phyloP scores from a whole-genome alignment of 352 stramenopile species.

The Globisporangium paddicum region DNA sequence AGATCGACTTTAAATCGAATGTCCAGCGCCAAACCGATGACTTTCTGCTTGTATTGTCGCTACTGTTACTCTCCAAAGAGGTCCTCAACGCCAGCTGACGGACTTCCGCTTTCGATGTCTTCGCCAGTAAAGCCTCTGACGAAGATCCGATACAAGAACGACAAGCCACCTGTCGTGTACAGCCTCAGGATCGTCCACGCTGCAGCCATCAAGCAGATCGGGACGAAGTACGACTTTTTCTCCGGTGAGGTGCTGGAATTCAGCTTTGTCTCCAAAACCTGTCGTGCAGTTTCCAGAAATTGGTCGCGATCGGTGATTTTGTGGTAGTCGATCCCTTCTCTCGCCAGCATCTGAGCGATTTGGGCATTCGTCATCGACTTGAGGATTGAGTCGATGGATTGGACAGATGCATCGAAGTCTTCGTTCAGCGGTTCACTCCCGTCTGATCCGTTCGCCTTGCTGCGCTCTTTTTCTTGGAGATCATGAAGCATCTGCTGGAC shows the following conservation, averaged over 20 bases:
- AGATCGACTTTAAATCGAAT: slow-evolving; percentile 2
- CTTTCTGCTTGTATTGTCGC: neutral
- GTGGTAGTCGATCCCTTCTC: slow-evolving; percentile 73
- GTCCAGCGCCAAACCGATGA: neutral
- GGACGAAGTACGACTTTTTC: slow-evolving; percentile 46
- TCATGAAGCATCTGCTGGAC: slow-evolving; percentile 81
- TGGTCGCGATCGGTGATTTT: slow-evolving; percentile 70
- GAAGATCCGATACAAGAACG: slow-evolving; percentile 6
- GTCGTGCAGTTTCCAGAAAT: slow-evolving; percentile 65
- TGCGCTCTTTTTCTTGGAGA: slow-evolving; percentile 64
- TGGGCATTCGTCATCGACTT: slow-evolving; percentile 69
- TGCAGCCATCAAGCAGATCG: slow-evolving; percentile 49
- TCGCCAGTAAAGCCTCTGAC: neutral
- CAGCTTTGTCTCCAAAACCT: slow-evolving; percentile 63
- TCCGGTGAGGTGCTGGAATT: slow-evolving; percentile 14
- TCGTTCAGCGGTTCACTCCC: neutral
- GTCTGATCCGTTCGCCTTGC: slow-evolving; percentile 21
- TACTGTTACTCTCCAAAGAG: slow-evolving; percentile 9
- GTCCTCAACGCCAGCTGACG: neutral
- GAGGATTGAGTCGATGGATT: slow-evolving; percentile 71
- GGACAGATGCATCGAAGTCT: slow-evolving; percentile 15
- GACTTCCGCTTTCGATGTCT: neutral
- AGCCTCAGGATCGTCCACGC: slow-evolving; percentile 65
- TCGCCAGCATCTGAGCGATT: slow-evolving; percentile 53
- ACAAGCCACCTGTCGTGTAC: slow-evolving; percentile 62